A percentile compares a stretch with the other conserved stretches of the same genome.
Conservation (phyloP, 2,329 filamentous ascomycete species). For the Botrytis paeoniae region DNA sequence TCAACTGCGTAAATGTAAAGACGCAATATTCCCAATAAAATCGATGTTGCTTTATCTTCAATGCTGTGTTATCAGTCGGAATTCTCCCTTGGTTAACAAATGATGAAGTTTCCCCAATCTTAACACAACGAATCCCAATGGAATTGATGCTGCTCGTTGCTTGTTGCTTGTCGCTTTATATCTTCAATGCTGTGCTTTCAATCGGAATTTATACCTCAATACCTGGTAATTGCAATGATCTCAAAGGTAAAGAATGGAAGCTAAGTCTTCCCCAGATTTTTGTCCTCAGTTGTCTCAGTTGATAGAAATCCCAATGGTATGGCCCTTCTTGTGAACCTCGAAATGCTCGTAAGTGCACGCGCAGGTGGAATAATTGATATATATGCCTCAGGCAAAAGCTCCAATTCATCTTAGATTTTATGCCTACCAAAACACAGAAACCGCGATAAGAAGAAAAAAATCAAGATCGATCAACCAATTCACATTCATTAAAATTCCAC, state of each 20-base stretch:
- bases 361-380: neutral
- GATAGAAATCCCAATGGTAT: conserved; percentile 1
- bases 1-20: conserved; percentile 3
- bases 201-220: neutral
- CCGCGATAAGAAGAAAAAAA: neutral
- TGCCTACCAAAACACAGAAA: neutral
- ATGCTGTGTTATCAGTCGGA: neutral
- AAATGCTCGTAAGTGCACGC: neutral
- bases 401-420: neutral
- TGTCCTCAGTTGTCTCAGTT: neutral
- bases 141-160: neutral
- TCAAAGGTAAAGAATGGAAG: neutral
- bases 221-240: neutral
- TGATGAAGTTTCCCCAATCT: neutral
- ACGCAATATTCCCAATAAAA: neutral
- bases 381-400: neutral
- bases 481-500: neutral
- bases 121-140: neutral
- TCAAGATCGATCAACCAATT: neutral
- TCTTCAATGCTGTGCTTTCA: neutral
- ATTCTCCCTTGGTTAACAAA: neutral
- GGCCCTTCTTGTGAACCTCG: neutral
- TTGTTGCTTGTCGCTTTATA: neutral
- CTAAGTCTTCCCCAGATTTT: neutral
- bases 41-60: neutral